These are phyloP conservation scores for Moesziomyces globuligerus DNA, from an alignment of 1,284 basidiomycete species.

Conservation along the genomic window DNA sequence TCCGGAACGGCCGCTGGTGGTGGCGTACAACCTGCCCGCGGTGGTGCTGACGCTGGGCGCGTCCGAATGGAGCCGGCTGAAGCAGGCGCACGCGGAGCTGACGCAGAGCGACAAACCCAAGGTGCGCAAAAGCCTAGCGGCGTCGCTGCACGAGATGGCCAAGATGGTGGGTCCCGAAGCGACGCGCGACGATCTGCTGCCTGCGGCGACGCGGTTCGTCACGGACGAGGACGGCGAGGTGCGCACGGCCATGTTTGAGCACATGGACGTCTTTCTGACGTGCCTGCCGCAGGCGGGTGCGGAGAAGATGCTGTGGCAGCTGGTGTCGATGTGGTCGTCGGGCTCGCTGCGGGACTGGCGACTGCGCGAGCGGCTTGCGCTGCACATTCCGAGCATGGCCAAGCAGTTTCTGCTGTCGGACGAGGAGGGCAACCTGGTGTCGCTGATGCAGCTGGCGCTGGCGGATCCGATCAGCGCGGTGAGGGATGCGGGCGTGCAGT, in stretches of 20 bases:
- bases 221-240: slow-evolving; percentile 75
- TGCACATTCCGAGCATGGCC: slow-evolving; percentile 72
- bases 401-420: slow-evolving; percentile 65
- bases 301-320: slow-evolving; percentile 72
- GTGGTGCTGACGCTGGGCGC: slow-evolving; percentile 84
- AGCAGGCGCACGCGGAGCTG: slow-evolving; percentile 77
- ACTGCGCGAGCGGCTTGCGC: slow-evolving; percentile 78
- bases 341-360: slow-evolving; percentile 80
- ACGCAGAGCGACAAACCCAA: slow-evolving; percentile 71
- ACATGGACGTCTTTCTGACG: slow-evolving; percentile 69
- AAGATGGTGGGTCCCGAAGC: slow-evolving; percentile 81
- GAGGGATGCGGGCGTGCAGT: slow-evolving; percentile 77
- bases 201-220: slow-evolving; percentile 71
- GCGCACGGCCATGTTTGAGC: slow-evolving; percentile 72
- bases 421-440: slow-evolving; percentile 64
- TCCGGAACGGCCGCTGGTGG: slow-evolving; percentile 82
- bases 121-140: slow-evolving; percentile 81
- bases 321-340: slow-evolving; percentile 76
- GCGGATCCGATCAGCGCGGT: slow-evolving; percentile 85
- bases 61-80: slow-evolving; percentile 80
- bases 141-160: slow-evolving; percentile 88
- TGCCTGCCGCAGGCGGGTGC: slow-evolving; percentile 72
- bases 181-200: slow-evolving; percentile 77
- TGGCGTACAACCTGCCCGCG: slow-evolving; percentile 94
- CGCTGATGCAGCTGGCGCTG: slow-evolving; percentile 75